A percentile compares a stretch with the other conserved stretches of the same genome.
phyloP scores from a whole-genome alignment of 2,329 filamentous ascomycete genomes.

The Cladosporium colombiae region DNA sequence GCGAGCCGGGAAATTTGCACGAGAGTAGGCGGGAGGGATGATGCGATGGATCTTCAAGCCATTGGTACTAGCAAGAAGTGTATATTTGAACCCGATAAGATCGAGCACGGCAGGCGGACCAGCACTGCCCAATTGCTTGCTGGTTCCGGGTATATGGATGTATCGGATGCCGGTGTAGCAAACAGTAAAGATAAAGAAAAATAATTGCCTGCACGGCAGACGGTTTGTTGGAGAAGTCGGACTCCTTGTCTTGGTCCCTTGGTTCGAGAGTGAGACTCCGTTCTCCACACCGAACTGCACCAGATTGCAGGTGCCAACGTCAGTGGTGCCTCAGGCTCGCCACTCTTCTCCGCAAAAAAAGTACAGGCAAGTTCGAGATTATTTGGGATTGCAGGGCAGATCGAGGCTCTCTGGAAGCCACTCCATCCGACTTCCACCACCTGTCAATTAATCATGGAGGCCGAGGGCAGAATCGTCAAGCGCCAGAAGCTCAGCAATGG shows the following conservation, averaged over 20 bases:
- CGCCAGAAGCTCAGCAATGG: constrained; percentile 63
- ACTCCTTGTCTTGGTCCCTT: not conserved
- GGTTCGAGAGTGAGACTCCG: not conserved
- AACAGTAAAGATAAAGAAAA: not conserved
- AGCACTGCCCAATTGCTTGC: not conserved
- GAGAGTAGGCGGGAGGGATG: not conserved
- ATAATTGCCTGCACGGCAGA: not conserved
- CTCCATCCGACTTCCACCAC: not conserved
- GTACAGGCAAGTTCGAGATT: not conserved
- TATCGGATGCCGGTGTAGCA: not conserved
- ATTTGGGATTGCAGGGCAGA: not conserved
- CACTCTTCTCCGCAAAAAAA: not conserved
- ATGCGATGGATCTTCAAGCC: constrained; percentile 11
- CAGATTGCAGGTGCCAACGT: not conserved
- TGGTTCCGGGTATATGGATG: not conserved
- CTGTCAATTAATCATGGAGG: constrained; percentile 10
- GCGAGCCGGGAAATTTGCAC: constrained; percentile 7
- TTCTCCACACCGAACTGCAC: not conserved
- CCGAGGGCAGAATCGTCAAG: constrained; percentile 53
- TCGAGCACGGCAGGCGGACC: not conserved
- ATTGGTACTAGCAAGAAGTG: constrained; percentile 12
- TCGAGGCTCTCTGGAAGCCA: not conserved
- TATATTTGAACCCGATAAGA: not conserved
- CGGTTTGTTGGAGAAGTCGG: not conserved
- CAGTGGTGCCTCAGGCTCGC: not conserved